phyloP scores from a whole-genome alignment of 345 rosid species.

The Populus tremula region DNA sequence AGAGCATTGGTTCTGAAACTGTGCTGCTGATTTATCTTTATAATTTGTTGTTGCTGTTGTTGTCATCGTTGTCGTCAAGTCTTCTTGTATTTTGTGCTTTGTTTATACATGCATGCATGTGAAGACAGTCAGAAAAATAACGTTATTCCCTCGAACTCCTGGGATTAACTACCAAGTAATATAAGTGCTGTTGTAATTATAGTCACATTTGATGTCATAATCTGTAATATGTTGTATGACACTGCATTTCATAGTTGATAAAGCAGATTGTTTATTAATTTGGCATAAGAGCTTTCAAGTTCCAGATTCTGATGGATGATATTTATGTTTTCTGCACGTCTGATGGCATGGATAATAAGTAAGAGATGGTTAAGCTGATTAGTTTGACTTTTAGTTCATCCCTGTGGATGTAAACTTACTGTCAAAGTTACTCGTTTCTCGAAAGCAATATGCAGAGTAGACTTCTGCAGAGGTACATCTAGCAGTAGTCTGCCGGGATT shows the following conservation, averaged over 20 bases:
- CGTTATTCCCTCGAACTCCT: conserved; percentile 17
- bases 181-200: background rate
- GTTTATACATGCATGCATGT: too few relatives aligned
- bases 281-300: background rate
- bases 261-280: too few relatives aligned
- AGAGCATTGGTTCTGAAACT: conserved; percentile 22
- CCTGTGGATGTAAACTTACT: background rate
- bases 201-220: background rate
- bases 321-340: background rate
- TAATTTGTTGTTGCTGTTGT: background rate
- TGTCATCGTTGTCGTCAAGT: background rate
- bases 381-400: background rate
- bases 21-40: background rate
- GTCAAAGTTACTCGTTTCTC: background rate
- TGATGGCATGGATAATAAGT: background rate
- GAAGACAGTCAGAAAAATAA: conserved; percentile 2
- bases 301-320: background rate
- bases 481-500: too few relatives aligned
- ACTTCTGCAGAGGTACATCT: too few relatives aligned
- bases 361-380: background rate
- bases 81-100: background rate
- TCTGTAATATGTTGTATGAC: too few relatives aligned
- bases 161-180: conserved; percentile 8
- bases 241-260: too few relatives aligned
- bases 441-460: background rate